Evolutionary conservation across 169 alveolate genomes (phyloP).

Genomic region (Plasmodium coatneyi): DNA sequence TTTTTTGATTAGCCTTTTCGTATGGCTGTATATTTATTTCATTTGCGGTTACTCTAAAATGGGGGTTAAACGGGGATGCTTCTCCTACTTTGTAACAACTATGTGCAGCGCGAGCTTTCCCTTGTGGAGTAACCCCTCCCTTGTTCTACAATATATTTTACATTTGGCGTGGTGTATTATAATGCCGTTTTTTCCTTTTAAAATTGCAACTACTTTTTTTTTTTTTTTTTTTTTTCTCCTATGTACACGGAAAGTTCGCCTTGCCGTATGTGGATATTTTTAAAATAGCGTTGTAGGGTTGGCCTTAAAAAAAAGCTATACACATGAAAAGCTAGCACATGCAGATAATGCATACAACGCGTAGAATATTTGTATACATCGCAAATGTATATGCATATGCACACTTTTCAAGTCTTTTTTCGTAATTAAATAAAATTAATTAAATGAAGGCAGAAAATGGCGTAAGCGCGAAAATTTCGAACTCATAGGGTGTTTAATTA

Average conservation of each 20-base stretch:
- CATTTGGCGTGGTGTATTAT: neutral
- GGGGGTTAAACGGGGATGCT: neutral
- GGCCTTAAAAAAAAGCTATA: neutral
- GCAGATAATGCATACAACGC: neutral
- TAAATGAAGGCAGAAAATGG: neutral
- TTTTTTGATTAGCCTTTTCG: neutral
- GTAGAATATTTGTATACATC: neutral
- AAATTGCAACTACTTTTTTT: neutral
- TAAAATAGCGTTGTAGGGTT: neutral
- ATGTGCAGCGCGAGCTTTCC: neutral
- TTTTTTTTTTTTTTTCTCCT: neutral
- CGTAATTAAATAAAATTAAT: neutral
- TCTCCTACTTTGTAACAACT: neutral
- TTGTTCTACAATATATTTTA: neutral
- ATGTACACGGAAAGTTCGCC: neutral
- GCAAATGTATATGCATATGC: neutral
- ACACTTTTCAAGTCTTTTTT: slow-evolving; percentile 1
- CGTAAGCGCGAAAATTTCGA: neutral
- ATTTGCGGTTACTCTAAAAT: neutral
- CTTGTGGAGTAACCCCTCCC: neutral
- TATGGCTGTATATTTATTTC: neutral
- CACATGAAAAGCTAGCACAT: neutral
- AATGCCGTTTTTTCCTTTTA: neutral
- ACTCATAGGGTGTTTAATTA: neutral
- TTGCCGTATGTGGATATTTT: neutral